Percentiles rank a stretch among this genome's conserved stretches.
Evolutionary conservation across 2,329 filamentous ascomycete genomes (phyloP).

Genomic region (Fusarium pseudocircinatum): DNA sequence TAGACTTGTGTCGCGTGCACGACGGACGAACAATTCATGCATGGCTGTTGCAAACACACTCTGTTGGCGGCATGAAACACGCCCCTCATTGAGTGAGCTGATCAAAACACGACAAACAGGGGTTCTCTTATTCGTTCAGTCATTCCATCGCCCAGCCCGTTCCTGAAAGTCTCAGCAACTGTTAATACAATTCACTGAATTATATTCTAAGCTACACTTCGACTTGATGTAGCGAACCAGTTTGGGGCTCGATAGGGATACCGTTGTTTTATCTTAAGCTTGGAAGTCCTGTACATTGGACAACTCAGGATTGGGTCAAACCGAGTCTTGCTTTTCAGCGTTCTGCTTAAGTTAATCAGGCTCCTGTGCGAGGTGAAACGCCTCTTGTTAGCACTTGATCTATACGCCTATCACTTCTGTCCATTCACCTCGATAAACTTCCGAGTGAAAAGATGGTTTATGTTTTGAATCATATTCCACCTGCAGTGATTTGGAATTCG

Average conservation of each 20-base stretch:
- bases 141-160: background rate
- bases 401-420: background rate
- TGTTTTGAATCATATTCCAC: background rate
- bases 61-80: background rate
- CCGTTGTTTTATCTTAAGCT: background rate
- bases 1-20: slow-evolving; percentile 30
- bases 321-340: background rate
- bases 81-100: slow-evolving; percentile 2
- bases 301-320: background rate
- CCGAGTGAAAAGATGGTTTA: background rate
- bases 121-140: slow-evolving; percentile 21
- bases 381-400: background rate
- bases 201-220: background rate
- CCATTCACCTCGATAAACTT: background rate
- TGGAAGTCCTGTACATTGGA: background rate
- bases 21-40: slow-evolving; percentile 5
- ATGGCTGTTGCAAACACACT: background rate
- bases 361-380: background rate
- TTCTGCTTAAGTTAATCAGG: background rate
- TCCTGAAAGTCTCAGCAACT: background rate
- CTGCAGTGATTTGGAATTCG: background rate
- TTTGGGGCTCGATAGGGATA: background rate
- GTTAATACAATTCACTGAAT: background rate
- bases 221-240: background rate
- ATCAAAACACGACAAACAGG: slow-evolving; percentile 35